Base-by-base conservation (phyloP, 2,329 filamentous ascomycete genomes). In the Colletotrichum sp. region DNA sequence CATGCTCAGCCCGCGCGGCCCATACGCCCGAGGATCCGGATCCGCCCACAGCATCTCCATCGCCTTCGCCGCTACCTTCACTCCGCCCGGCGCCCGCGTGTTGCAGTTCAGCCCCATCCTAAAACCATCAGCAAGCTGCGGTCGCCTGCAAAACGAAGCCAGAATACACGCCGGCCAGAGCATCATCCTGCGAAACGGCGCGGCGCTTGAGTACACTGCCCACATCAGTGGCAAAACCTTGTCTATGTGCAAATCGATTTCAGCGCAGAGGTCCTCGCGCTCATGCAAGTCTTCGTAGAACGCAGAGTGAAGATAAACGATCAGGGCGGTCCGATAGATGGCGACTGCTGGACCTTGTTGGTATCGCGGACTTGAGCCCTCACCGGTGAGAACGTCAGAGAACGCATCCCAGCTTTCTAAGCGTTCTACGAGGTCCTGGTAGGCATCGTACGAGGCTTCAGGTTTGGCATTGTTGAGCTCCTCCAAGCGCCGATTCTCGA, bases 391-490 rank as follows among this genome's bases (percentile, higher is more conserved):
- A 15, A 66, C 36, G 16, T 66, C 36, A 9, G 63, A 52, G 24
- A 66, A 66, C 3, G 34, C 36, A 8, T 66, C 63, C 36, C 36
- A 66, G 2, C 1, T 2, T n/a, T 66, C 63, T 26, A 66, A 2
- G 8, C 26, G 28, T 18, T 21, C 63, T 0, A 32, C 26, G 15
- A 66, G 24, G 5, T n/a, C 4, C 18, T 52, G 7, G 1, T 30
- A 66, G 2, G 24, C 8, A 8, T 32, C 10, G 1, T 12, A 6
- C 0, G 36, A 12, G 0, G 21, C 36, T 13, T 6, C 38, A 8
- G 36, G 8, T 15, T 16, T 32, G 36, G 34, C 26, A 3, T 52
- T 52, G 63, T n/a, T 66, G n/a, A 66, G 34, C 24, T 30, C 63
- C 26, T 66, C 63, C 15, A 66, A 15, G 1, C 63, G 63, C 3